Percentiles rank a stretch among this genome's conserved stretches.
These are phyloP conservation scores for Hirschfeldia incana DNA, from an alignment of 345 rosid genomes.

Conservation along the genomic window DNA sequence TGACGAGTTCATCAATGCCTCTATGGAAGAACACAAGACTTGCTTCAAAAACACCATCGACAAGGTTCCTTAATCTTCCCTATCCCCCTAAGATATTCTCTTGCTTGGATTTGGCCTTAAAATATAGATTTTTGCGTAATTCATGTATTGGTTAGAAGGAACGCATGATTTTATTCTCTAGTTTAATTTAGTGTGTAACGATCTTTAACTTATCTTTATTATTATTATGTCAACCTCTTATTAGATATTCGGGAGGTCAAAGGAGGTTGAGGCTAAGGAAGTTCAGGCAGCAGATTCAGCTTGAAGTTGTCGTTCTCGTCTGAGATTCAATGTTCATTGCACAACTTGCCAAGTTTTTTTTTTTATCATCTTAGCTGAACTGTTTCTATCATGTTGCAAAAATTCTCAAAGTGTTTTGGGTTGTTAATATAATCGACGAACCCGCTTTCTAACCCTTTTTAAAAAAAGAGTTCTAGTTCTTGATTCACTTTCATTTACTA, in stretches of 20 bases:
- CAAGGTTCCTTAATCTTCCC: constrained; percentile 45
- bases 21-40: constrained; percentile 80
- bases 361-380: not conserved
- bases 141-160: not conserved
- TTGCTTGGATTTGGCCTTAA: not conserved
- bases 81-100: not conserved
- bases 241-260: constrained; percentile 68
- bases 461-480: not conserved
- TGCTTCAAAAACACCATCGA: constrained; percentile 68
- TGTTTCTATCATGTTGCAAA: not conserved
- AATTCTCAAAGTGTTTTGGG: not conserved
- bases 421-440: constrained; percentile 13
- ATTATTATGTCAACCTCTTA: not conserved
- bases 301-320: not conserved
- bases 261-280: constrained; percentile 50
- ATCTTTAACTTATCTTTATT: not conserved
- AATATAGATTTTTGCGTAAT: not conserved
- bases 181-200: not conserved
- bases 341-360: not conserved
- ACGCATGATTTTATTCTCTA: not conserved
- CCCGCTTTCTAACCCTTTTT: not conserved
- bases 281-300: constrained; percentile 40
- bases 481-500: not conserved
- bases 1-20: constrained; percentile 67
- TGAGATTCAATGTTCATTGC: not conserved